Evolutionary conservation across 805 yeast genomes (phyloP).

Genomic region (Candida khao-thaluensis): DNA sequence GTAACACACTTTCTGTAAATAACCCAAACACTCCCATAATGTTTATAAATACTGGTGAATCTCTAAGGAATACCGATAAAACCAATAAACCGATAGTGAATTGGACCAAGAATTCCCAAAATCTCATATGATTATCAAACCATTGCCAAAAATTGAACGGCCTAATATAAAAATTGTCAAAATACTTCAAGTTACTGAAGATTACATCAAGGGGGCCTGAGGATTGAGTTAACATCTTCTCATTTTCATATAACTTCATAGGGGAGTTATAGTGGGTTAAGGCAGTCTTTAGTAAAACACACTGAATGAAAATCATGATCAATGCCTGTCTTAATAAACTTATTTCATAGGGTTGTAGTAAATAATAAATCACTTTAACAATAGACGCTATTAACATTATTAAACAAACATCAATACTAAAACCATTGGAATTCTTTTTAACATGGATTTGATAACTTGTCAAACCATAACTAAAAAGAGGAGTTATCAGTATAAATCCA

Average conservation of each 20-base stretch:
- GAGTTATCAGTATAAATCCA: conserved; percentile 73
- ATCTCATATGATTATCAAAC: conserved; percentile 50
- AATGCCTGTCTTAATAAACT: conserved; percentile 75
- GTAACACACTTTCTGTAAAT: conserved; percentile 68
- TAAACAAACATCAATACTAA: conserved; percentile 89
- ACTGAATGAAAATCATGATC: conserved; percentile 82
- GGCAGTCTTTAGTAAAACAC: conserved; percentile 60
- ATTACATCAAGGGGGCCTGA: conserved; percentile 10
- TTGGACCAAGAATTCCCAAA: conserved; percentile 60
- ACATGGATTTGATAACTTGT: conserved; percentile 69
- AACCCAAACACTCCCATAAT: conserved; percentile 63
- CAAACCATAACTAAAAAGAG: conserved; percentile 82
- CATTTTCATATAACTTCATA: conserved; percentile 28
- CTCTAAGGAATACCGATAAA: conserved; percentile 40
- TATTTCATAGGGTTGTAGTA: conserved; percentile 78
- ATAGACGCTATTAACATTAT: conserved; percentile 82
- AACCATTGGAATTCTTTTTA: conserved; percentile 69
- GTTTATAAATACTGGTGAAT: conserved; percentile 41
- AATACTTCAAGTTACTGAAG: conserved; percentile 47
- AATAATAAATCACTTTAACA: conserved; percentile 71
- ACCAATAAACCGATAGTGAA: conserved; percentile 44
- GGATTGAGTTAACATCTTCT: conserved; percentile 25
- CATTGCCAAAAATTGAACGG: conserved; percentile 85
- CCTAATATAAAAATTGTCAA: conserved; percentile 61
- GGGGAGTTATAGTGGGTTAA: conserved; percentile 51